These are phyloP conservation scores for Lactarius hengduanensis DNA, from an alignment of 768 basidiomycete genomes.

Conservation along the genomic window DNA sequence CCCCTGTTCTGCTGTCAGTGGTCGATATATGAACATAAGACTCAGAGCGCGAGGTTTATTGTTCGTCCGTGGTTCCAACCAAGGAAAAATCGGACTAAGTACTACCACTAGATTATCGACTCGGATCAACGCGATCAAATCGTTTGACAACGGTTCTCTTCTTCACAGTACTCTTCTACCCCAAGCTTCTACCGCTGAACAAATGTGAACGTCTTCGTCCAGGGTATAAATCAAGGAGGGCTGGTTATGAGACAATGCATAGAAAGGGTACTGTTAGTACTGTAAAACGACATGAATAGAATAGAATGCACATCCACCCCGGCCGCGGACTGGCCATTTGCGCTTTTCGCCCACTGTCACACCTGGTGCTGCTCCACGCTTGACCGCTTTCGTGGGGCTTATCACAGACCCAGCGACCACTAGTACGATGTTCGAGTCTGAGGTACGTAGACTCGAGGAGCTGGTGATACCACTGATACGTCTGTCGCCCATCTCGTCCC, in stretches of 20 bases:
- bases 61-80: not conserved
- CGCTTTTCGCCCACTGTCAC: conserved; percentile 67
- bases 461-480: conserved; percentile 45
- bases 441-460: conserved; percentile 57
- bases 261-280: conserved; percentile 7
- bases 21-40: not conserved
- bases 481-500: conserved; percentile 19
- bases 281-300: conserved; percentile 20
- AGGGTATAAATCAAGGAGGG: not conserved
- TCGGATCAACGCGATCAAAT: not conserved
- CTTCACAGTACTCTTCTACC: not conserved
- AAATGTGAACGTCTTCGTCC: not conserved
- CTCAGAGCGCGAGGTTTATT: not conserved
- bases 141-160: not conserved
- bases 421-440: conserved; percentile 61
- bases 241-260: not conserved
- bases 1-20: not conserved
- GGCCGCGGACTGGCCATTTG: conserved; percentile 56
- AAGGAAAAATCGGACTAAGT: not conserved
- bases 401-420: conserved; percentile 32
- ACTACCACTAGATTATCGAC: not conserved
- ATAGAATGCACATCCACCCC: conserved; percentile 1
- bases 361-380: conserved; percentile 58
- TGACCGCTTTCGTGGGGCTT: conserved; percentile 59
- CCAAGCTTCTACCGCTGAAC: not conserved